Conservation (phyloP, 495 filamentous ascomycete genomes). For the Penicillium cosmopolitanum region DNA sequence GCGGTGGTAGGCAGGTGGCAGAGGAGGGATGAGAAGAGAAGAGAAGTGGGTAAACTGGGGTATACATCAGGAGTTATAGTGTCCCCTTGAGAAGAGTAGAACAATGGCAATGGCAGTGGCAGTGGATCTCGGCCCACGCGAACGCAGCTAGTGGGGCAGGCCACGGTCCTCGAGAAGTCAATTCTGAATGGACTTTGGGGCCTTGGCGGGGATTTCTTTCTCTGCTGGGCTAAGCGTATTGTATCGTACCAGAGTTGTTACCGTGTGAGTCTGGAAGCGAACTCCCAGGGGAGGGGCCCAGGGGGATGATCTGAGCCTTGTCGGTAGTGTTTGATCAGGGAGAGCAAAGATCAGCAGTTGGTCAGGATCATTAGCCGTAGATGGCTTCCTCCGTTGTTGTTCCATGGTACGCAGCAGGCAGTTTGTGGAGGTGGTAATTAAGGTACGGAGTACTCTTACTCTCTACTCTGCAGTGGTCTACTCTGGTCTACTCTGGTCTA, state of each 20-base stretch:
- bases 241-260: not conserved
- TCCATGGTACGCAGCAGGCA: too few species aligned
- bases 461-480: too few species aligned
- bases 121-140: too few species aligned
- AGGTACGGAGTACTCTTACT: too few species aligned
- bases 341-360: slow-evolving; percentile 11
- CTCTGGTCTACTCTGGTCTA: too few species aligned
- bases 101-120: not conserved
- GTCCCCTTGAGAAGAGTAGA: too few species aligned
- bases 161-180: slow-evolving; percentile 12
- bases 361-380: slow-evolving; percentile 25
- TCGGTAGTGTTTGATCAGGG: not conserved
- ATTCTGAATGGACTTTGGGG: slow-evolving; percentile 2
- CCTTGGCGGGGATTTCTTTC: slow-evolving; percentile 6
- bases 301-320: not conserved
- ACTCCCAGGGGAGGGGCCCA: not conserved
- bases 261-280: slow-evolving; percentile 2
- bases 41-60: slow-evolving; percentile 17
- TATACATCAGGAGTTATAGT: slow-evolving; percentile 18
- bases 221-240: slow-evolving; percentile 1
- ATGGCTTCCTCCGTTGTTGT: too few species aligned
- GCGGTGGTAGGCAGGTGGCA: slow-evolving; percentile 3
- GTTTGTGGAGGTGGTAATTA: too few species aligned
- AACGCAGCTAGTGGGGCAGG: not conserved
- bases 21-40: slow-evolving; percentile 7